Conservation (phyloP, 352 stramenopile genomes). For the Phytophthora sp. region DNA sequence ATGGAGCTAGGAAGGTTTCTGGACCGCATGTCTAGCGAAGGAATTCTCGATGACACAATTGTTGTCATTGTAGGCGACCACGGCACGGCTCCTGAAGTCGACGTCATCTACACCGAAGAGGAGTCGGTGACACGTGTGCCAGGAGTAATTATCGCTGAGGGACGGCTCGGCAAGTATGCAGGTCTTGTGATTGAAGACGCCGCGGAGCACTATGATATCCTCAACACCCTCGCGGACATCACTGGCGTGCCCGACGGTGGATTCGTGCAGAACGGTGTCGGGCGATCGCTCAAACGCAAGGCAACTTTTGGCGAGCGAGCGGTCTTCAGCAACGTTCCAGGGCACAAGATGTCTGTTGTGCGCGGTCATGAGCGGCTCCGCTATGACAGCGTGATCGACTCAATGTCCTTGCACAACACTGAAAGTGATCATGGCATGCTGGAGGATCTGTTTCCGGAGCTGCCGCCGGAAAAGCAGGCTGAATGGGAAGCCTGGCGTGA, state of each 20-base stretch:
- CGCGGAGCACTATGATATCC: too few species aligned
- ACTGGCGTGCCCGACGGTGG: slow-evolving; percentile 48
- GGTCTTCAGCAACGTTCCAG: slow-evolving; percentile 55
- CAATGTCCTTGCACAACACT: slow-evolving; percentile 45
- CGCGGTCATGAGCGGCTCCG: slow-evolving; percentile 45
- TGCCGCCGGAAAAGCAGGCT: slow-evolving; percentile 8
- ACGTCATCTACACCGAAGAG: slow-evolving; percentile 42
- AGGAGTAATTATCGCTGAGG: slow-evolving; percentile 48
- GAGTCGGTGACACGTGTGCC: slow-evolving; percentile 42
- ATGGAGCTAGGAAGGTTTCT: slow-evolving; percentile 52
- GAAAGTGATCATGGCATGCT: slow-evolving; percentile 34
- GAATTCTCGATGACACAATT: slow-evolving; percentile 64
- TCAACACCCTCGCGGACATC: slow-evolving; percentile 65
- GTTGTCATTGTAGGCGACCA: slow-evolving; percentile 56
- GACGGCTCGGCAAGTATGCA: slow-evolving; percentile 34
- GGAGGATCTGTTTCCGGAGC: slow-evolving; percentile 40
- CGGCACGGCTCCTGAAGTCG: slow-evolving; percentile 44
- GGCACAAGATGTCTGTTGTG: slow-evolving; percentile 42
- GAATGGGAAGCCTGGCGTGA: slow-evolving; percentile 34
- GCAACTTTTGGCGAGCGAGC: slow-evolving; percentile 19
- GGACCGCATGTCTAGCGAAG: slow-evolving; percentile 38
- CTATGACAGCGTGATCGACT: slow-evolving; percentile 34
- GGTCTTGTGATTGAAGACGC: slow-evolving; percentile 42
- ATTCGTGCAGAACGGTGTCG: slow-evolving; percentile 55
- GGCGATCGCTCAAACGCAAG: slow-evolving; percentile 51